Evolutionary conservation across 257 asterid species (phyloP), one percentile per base, ranked within the genome.

Genomic region (Nicotiana obtusifolia): DNA sequence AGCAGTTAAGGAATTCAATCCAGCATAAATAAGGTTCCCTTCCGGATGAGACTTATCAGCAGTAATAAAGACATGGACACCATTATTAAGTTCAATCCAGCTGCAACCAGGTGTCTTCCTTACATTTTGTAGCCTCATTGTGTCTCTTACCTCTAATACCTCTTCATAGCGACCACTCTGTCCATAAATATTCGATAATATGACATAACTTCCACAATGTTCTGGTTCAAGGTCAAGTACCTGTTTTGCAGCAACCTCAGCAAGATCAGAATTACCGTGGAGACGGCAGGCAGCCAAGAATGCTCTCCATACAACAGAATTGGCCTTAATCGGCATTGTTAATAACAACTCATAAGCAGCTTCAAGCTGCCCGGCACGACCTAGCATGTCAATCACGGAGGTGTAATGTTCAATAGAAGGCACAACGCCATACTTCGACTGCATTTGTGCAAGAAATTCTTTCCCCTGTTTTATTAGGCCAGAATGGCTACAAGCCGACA

Each of bases 81-180:
- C 97, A 81, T 89, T 89, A 52, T 89, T 84, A 37, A 89, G 93
- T 85, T 92, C 97, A 61, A 95, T 88, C 98, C 99, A 95, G 86
- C 98, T 95, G 62, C 97, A 93, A 77, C 99, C 98, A 6, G 98
- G 98, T 3, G 90, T 89, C 85, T 95, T 95, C 90, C 86, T 89
- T 85, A 95, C 95, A 61, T 95, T 90, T 47, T 92, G 92, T 67
- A 89, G 86, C 88, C 86, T 90, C 99, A 95, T 92, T 10, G 85
- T 71, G 53, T 87, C 91, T 82, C 99, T 87, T 85, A 95, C 35
- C 82, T 88, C 98, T 0, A 88, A 88, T 78, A 95, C 97, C 85
- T 95, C 91, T 73, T 87, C 90, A 82, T 84, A 92, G 78, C 89
- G 89, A 31, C 98, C 98, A 53, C 89, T 86, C 35, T 92, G 95